phyloP scores from a whole-genome alignment of 805 yeast genomes.

The Starmerella apicola region DNA sequence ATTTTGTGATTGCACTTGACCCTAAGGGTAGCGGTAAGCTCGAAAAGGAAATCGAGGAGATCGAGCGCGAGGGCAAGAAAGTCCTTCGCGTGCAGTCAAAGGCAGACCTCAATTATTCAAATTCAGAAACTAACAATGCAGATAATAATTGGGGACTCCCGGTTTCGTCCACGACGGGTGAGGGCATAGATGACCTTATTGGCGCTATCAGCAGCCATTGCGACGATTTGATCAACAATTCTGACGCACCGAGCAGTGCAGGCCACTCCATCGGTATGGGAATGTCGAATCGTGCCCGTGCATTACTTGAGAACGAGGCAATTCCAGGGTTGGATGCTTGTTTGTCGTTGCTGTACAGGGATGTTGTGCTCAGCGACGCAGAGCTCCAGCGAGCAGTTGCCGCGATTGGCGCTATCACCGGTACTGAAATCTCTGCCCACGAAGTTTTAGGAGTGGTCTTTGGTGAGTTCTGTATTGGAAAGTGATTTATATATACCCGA shows the following conservation, averaged over 20 bases:
- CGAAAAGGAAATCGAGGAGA: slow-evolving; percentile 12
- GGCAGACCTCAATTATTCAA: slow-evolving; percentile 18
- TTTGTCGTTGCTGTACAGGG: slow-evolving; percentile 30
- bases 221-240: slow-evolving; percentile 36
- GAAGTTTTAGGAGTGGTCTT: slow-evolving; percentile 86
- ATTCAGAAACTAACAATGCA: neutral
- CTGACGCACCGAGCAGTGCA: neutral
- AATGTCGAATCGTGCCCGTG: slow-evolving; percentile 64
- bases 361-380: slow-evolving; percentile 71
- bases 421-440: slow-evolving; percentile 76
- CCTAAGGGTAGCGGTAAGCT: slow-evolving; percentile 28
- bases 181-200: slow-evolving; percentile 44
- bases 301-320: slow-evolving; percentile 63
- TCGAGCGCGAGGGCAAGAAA: slow-evolving; percentile 13
- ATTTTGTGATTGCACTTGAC: slow-evolving; percentile 54
- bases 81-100: slow-evolving; percentile 28
- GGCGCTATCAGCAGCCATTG: slow-evolving; percentile 35
- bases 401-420: slow-evolving; percentile 88
- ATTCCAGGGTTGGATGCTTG: slow-evolving; percentile 50
- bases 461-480: slow-evolving; percentile 87
- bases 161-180: slow-evolving; percentile 49
- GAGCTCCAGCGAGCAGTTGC: slow-evolving; percentile 60
- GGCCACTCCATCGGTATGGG: slow-evolving; percentile 44
- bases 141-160: slow-evolving; percentile 15
- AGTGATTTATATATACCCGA: slow-evolving; percentile 30